These are phyloP conservation scores for Colletotrichum siamense DNA, from an alignment of 2,329 filamentous ascomycete genomes.

Conservation along the genomic window DNA sequence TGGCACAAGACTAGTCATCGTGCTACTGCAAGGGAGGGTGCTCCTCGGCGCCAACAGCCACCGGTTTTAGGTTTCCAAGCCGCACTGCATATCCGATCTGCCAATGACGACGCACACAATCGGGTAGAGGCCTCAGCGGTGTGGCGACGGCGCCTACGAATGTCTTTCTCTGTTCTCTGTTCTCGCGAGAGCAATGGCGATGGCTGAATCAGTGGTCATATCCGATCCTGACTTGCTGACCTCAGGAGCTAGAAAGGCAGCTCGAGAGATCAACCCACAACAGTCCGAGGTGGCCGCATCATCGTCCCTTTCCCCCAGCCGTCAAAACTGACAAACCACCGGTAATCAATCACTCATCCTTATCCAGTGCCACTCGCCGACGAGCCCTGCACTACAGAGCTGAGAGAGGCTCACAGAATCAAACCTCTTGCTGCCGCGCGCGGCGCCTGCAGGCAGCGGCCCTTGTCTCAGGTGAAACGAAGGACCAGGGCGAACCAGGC, in stretches of 20 bases:
- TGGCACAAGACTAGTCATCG: no score
- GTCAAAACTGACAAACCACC: background rate
- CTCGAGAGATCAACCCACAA: background rate
- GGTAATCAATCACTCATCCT: background rate
- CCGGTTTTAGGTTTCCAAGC: slow-evolving; percentile 9
- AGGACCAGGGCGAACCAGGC: background rate
- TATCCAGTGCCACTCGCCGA: background rate
- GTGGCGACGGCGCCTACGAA: background rate
- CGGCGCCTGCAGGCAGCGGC: slow-evolving; percentile 6
- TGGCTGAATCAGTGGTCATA: background rate
- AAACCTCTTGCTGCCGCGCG: background rate
- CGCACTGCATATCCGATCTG: background rate
- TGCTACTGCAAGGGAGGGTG: background rate
- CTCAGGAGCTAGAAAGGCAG: background rate
- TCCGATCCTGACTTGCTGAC: background rate
- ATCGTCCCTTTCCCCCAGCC: background rate
- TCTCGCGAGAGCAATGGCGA: rapidly evolving
- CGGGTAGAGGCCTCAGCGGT: background rate
- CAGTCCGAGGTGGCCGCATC: background rate
- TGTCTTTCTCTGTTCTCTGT: no score
- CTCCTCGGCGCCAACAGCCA: background rate
- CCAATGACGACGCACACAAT: background rate
- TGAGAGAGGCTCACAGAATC: background rate
- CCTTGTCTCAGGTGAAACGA: slow-evolving; percentile 23
- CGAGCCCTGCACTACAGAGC: background rate